Evolutionary conservation across 345 rosid genomes (phyloP).

Genomic region (Salix caprea): DNA sequence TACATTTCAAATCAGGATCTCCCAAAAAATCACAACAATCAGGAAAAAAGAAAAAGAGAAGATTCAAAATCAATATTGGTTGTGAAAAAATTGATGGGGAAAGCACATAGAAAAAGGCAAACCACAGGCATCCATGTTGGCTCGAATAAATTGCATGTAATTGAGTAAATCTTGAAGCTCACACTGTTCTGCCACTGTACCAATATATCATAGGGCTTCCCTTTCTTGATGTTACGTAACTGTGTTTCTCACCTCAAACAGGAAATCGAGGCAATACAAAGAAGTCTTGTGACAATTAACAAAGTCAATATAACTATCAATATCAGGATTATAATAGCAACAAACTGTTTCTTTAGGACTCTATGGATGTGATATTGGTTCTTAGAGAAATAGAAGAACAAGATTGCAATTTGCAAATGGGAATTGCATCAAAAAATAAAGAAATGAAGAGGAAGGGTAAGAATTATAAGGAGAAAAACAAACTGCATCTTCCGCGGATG

Average conservation of each 20-base stretch:
- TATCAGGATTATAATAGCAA: background rate
- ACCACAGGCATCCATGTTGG: background rate
- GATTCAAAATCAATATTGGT: background rate
- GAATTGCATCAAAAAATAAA: background rate
- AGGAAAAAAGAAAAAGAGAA: background rate
- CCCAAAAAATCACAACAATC: background rate
- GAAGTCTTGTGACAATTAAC: background rate
- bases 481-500: background rate
- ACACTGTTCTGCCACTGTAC: background rate
- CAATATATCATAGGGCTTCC: constrained; percentile 1
- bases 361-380: background rate
- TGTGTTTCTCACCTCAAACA: constrained; percentile 2
- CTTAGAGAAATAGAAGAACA: background rate
- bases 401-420: background rate
- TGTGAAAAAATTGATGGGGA: background rate
- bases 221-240: background rate
- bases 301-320: background rate
- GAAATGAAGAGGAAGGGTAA: background rate
- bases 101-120: background rate
- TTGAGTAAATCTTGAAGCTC: background rate
- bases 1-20: constrained; percentile 11
- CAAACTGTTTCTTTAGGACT: background rate
- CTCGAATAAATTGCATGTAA: background rate
- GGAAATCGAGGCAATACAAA: background rate
- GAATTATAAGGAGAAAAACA: background rate